Evolutionary conservation across 306 rosid genomes (phyloP).

Genomic region (Begonia masoniana): DNA sequence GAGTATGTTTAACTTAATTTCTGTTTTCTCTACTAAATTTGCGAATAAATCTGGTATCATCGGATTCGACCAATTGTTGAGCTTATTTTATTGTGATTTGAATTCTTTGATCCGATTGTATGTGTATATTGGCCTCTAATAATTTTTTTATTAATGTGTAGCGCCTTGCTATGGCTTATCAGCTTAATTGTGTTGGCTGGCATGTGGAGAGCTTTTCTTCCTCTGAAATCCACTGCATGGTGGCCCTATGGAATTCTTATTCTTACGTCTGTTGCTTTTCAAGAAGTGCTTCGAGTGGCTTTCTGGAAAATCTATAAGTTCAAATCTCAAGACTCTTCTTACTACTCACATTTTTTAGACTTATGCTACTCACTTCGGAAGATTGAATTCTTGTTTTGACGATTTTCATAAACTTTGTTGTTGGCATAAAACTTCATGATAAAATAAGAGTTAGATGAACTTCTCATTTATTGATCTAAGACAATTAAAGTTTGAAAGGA

Average conservation of each 20-base stretch:
- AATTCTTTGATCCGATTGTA: neutral
- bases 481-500: too few relatives aligned
- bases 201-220: constrained; percentile 80
- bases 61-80: too few relatives aligned
- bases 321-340: neutral
- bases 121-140: neutral
- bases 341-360: neutral
- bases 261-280: constrained; percentile 64
- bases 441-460: too few relatives aligned
- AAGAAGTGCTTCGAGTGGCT: constrained; percentile 76
- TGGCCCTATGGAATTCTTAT: constrained; percentile 72
- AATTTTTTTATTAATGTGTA: constrained; percentile 14
- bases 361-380: too few relatives aligned
- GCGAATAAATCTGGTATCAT: too few relatives aligned
- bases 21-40: too few relatives aligned
- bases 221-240: constrained; percentile 37
- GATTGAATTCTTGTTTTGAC: too few relatives aligned
- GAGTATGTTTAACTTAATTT: too few relatives aligned
- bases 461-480: too few relatives aligned
- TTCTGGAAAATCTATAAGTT: constrained; percentile 68
- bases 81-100: too few relatives aligned
- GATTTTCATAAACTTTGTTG: too few relatives aligned
- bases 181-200: constrained; percentile 77
- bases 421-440: too few relatives aligned
- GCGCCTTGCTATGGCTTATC: constrained; percentile 78